Evolutionary conservation across 306 rosid genomes (phyloP), one percentile per base, ranked within the genome.

Genomic region (Vigna trinervia): DNA sequence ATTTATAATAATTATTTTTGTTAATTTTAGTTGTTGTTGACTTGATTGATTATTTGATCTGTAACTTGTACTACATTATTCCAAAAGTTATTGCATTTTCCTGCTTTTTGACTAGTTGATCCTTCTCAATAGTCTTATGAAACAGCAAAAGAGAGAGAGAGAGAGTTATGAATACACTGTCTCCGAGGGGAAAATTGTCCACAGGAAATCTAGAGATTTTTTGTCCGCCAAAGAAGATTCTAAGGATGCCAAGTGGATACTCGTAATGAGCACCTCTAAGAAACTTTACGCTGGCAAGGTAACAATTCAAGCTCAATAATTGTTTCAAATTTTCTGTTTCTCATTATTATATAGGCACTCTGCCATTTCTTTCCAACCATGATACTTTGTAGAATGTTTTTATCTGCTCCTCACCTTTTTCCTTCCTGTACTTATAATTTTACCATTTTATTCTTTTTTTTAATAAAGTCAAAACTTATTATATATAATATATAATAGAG

Each of bases 141-240:
- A 76, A 43, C 69, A 95, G 99, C 94, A 88, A 85, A 97, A 95
- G 91, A 87, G 99, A 67, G 97, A 95, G 91, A 87, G 99, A 67
- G 81, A 82, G 70, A 9, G 84, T 36, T 92, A 92, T 45, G 96
- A 92, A 75, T 92, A 85, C 74, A 36, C 71, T 20, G 84, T 90
- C 30, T 69, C 20, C 2, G 90, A 92, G n/a, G 97, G 97, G 30
- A 76, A 71, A 67, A 71, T 95, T 32, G 56, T 88, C 74, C 86
- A 85, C 88, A 84, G 82, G 43, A 87, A 76, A 74, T 86, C 96
- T 46, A 88, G 92, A 60, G 85, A 85, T 63, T 78, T 86, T 50
- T 91, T 95, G 71, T 75, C 89, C 59, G 88, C 99, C 2, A 78
- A 74, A 9, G 50, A 71, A 12, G 91, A 71, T 38, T 71, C 86